Base-by-base conservation (phyloP, 148 eudicot species). In the Amaranthus palmeri region DNA sequence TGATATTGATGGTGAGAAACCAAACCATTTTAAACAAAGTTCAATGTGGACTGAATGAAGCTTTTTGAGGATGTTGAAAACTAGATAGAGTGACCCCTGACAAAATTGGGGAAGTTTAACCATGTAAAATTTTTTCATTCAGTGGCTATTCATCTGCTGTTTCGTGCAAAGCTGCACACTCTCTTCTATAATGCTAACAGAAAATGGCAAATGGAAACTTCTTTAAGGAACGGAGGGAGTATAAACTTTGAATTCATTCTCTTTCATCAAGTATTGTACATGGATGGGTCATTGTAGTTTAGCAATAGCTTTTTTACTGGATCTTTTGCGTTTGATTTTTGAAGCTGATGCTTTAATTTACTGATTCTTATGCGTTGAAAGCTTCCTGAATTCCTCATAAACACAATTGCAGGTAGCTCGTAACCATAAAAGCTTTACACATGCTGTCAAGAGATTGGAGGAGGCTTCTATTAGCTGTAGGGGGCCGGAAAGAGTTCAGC, bases 361-460 rank as follows among this genome's bases (percentile, higher is more conserved):
- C 66, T 75, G 64, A 68, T 69, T 69, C 55, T 42, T 50, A 44
- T 4, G 17, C 44, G 11, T 14, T 18, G 15, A 55, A 72, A 56
- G 56, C 15, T 47, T 71, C 52, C 15, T 57, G 8, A 56, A 14
- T 61, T 72, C 10, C 57, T 49, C 54, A 62, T 63, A 62, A 72
- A 42, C 77, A 4, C 55, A 50, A 25, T 65, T 74, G 68, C 86
- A 95, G 99, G 99, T 83, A 48, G 73, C 86, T 65, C 83, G 84
- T 63, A 91, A 76, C 82, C 84, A 88, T 72, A 95, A 75, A 81
- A 95, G 93, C 83, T 84, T 85, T 77, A 89, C 85, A 88, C 83
- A 70, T 79, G 90, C 99, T 65, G 91, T 89, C 65, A 91, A 88
- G 82, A 85, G 96, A 80, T 82, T 95, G 76, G 99, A 95, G 81